A percentile compares a stretch with the other conserved stretches of the same genome.
phyloP scores from a whole-genome alignment of 768 basidiomycete genomes.

The Macrocybe gigantea region DNA sequence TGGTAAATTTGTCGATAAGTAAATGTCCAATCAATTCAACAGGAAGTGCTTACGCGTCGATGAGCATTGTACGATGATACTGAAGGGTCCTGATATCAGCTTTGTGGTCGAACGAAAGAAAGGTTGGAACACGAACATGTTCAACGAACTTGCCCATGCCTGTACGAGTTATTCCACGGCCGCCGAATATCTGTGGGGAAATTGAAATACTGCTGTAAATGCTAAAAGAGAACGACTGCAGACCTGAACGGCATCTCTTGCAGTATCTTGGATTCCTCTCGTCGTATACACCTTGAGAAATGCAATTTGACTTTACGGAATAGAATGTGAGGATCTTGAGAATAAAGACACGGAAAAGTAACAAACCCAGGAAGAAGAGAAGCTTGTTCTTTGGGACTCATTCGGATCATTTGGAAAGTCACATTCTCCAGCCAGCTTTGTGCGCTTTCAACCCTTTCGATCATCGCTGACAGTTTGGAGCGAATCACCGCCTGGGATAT shows the following conservation, averaged over 20 bases:
- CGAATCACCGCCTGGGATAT: slow-evolving; percentile 84
- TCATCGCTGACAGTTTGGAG: slow-evolving; percentile 84
- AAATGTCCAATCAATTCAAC: too few relatives aligned
- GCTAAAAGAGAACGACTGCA: too few relatives aligned
- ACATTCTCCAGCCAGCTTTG: slow-evolving; percentile 85
- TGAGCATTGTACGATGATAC: slow-evolving; percentile 58
- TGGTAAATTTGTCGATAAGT: too few relatives aligned
- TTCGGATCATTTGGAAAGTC: slow-evolving; percentile 85
- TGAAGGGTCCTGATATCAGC: slow-evolving; percentile 10
- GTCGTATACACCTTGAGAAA: slow-evolving; percentile 70
- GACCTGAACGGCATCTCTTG: slow-evolving; percentile 42
- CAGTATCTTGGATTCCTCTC: slow-evolving; percentile 57
- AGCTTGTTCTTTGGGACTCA: slow-evolving; percentile 26
- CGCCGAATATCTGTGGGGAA: slow-evolving; percentile 56
- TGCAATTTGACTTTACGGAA: slow-evolving; percentile 66
- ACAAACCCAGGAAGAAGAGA: neutral
- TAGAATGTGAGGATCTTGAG: slow-evolving; percentile 63
- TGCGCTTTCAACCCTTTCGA: slow-evolving; percentile 56
- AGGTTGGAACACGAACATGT: slow-evolving; percentile 39
- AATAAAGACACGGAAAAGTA: neutral
- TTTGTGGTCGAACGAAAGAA: neutral
- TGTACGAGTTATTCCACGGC: slow-evolving; percentile 76
- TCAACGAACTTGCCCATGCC: slow-evolving; percentile 79
- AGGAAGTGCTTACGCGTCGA: slow-evolving; percentile 34
- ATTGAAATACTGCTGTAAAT: too few relatives aligned